Evolutionary conservation across 495 filamentous ascomycete species (phyloP).

Genomic region (Choiromyces venosus): DNA sequence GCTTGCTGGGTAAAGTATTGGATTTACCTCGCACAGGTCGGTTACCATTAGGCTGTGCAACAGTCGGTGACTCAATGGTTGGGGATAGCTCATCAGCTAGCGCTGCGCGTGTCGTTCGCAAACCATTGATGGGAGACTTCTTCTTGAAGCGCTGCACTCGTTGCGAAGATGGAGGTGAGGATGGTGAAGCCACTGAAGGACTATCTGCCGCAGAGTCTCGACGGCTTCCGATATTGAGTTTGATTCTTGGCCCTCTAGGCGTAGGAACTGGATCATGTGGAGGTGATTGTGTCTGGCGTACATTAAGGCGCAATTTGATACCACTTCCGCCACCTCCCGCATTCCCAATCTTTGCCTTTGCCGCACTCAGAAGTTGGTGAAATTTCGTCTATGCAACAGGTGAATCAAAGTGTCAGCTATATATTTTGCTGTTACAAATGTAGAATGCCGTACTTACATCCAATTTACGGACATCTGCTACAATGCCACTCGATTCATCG

Average conservation of each 20-base stretch:
- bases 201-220: slow-evolving; percentile 12
- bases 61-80: not conserved
- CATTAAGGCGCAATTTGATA: slow-evolving; percentile 41
- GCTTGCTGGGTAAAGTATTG: not conserved
- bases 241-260: slow-evolving; percentile 66
- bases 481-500: slow-evolving; percentile 78
- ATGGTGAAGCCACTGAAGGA: slow-evolving; percentile 12
- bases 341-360: slow-evolving; percentile 51
- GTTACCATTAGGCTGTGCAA: slow-evolving; percentile 19
- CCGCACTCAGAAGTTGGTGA: slow-evolving; percentile 58
- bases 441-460: slow-evolving; percentile 53
- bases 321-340: slow-evolving; percentile 29
- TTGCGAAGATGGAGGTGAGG: slow-evolving; percentile 7
- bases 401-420: slow-evolving; percentile 43
- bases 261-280: slow-evolving; percentile 51
- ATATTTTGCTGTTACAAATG: slow-evolving; percentile 37
- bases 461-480: slow-evolving; percentile 62
- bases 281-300: slow-evolving; percentile 35
- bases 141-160: slow-evolving; percentile 12
- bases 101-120: slow-evolving; percentile 6
- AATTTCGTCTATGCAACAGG: slow-evolving; percentile 50
- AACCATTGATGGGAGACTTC: slow-evolving; percentile 4
- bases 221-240: slow-evolving; percentile 60
- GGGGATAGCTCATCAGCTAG: slow-evolving; percentile 13
- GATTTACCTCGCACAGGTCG: not conserved